phyloP scores from a whole-genome alignment of 129 eudicot genomes.

The Chrysanthemum makinoi region DNA sequence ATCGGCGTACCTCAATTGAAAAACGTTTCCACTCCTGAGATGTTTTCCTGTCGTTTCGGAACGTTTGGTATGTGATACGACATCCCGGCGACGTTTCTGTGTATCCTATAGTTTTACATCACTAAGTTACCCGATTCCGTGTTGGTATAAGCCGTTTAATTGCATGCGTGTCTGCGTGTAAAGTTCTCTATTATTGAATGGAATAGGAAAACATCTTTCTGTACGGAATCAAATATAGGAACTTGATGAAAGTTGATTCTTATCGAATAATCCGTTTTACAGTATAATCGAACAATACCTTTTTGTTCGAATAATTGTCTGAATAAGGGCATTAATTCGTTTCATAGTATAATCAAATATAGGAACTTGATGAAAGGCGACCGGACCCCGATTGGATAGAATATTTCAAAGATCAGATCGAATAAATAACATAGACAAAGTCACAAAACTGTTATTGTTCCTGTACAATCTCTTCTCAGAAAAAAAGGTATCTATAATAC shows the following conservation, averaged over 20 bases:
- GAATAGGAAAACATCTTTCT: constrained; percentile 20
- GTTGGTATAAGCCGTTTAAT: not conserved
- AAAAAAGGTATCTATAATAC: not conserved
- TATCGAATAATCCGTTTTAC: constrained; percentile 11
- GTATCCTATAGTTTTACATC: too few species aligned
- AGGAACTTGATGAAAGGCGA: not conserved
- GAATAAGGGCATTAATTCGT: constrained; percentile 18
- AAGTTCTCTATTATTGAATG: constrained; percentile 29
- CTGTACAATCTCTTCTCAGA: not conserved
- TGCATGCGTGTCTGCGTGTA: not conserved
- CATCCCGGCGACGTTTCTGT: too few species aligned
- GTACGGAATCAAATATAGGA: constrained; percentile 11
- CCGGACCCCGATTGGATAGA: constrained; percentile 14
- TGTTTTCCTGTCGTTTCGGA: too few species aligned
- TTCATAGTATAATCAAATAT: too few species aligned
- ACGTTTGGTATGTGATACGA: too few species aligned
- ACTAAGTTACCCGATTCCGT: not conserved
- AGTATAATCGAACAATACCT: not conserved
- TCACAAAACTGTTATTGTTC: not conserved
- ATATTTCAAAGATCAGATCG: constrained; percentile 1
- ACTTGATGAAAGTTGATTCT: constrained; percentile 8
- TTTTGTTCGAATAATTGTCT: constrained; percentile 7
- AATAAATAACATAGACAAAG: constrained; percentile 4
- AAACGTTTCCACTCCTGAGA: too few species aligned
- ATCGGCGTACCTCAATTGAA: too few species aligned